Base-by-base conservation (phyloP, 257 asterid genomes). In the Nemophila menziesii region DNA sequence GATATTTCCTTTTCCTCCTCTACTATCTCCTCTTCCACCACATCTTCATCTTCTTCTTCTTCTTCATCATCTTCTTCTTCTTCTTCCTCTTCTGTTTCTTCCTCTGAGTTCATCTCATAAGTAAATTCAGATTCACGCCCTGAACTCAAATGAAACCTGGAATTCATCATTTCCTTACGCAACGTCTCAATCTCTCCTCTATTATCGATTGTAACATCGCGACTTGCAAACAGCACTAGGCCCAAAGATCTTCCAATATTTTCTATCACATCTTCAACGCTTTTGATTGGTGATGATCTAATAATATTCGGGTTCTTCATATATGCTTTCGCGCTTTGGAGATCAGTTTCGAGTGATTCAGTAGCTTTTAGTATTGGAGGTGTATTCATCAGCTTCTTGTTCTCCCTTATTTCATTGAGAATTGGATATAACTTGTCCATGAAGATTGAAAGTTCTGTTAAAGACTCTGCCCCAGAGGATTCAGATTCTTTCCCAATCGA, bases 171-270 rank as follows among this genome's bases (percentile, higher is more conserved):
- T 11, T 73, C 85, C 63, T 56, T 68, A 20, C 86, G 64, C 64
- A 89, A 45, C 0, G 59, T 67, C 63, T 79, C 93, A 50, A 82
- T 67, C 48, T 48, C 69, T 26, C 55, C 68, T 68, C 63, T 87
- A 42, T 69, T 75, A 3, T 57, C 51, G 21, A 78, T 21, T 2
- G 80, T 76, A 0, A 44, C 63, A 1, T 79, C 93, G 37, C 74
- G 86, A 55, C 95, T 48, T 1, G 95, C 80, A 51, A 87, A 79
- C 11, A 82, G 75, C 29, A 83, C 84, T 34, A 87, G 92, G 40
- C 93, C 97, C 50, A 87, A 54, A 27, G 89, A 80, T 42, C 95
- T 63, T 4, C 86, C 93, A 4, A 87, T 82, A 53, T 71, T 82
- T 19, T 81, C 82, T 0, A 72, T 57, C 43, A 72, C 46, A 22